Evolutionary conservation across 225 moss, liverwort and hornwort genomes (phyloP).

Genomic region (Polytrichum formosum): DNA sequence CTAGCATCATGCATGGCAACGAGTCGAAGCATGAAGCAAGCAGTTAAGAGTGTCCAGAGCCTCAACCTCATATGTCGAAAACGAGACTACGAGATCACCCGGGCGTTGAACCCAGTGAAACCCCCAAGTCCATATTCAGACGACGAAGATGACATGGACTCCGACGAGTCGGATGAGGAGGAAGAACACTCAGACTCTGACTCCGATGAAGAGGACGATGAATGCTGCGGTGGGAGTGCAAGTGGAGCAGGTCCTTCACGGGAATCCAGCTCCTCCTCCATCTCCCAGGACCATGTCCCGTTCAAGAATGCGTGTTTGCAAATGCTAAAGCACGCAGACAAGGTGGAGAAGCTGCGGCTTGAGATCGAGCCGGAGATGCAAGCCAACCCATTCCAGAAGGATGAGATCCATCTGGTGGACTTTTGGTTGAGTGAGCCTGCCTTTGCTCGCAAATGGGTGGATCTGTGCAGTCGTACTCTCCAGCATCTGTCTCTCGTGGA

Average conservation of each 20-base stretch:
- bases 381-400: constrained; percentile 37
- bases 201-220: constrained; percentile 1
- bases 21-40: constrained; percentile 1
- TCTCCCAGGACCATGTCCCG: background rate
- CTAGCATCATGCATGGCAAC: constrained; percentile 7
- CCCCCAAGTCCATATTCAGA: constrained; percentile 2
- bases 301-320: constrained; percentile 3
- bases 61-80: constrained; percentile 8
- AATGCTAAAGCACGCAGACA: constrained; percentile 17
- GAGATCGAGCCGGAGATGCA: constrained; percentile 65
- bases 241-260: background rate
- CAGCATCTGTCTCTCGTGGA: constrained; percentile 44
- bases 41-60: background rate
- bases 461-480: constrained; percentile 11
- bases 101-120: background rate
- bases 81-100: background rate
- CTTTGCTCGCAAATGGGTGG: constrained; percentile 36
- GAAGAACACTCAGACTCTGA: background rate
- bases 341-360: constrained; percentile 36
- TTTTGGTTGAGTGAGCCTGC: constrained; percentile 38
- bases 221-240: background rate
- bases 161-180: constrained; percentile 2
- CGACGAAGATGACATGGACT: constrained; percentile 2
- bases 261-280: background rate
- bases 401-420: constrained; percentile 23